Percentiles rank a stretch among this genome's conserved stretches.
Evolutionary conservation across 495 filamentous ascomycete genomes (phyloP).

Genomic region (Neurospora sp.): DNA sequence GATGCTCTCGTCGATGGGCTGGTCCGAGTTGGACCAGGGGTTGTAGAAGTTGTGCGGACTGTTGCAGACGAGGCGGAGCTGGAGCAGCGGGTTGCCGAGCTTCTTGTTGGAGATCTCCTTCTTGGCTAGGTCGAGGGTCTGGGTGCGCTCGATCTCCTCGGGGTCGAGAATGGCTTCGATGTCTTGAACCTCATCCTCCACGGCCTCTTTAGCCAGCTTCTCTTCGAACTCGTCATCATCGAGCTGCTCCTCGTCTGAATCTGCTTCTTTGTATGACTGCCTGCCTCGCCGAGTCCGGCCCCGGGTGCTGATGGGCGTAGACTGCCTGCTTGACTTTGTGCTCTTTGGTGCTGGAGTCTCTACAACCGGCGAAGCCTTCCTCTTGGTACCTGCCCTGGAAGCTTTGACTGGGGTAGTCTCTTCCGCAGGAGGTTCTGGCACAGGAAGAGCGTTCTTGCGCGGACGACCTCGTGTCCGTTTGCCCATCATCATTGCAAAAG

Average conservation of each 20-base stretch:
- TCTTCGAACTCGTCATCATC: conserved; percentile 66
- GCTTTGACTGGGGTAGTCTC: conserved; percentile 6
- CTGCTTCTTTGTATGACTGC: conserved; percentile 38
- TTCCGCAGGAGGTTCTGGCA: not conserved
- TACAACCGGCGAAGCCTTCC: conserved; percentile 19
- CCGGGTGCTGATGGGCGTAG: conserved; percentile 53
- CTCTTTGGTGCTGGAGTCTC: conserved; percentile 45
- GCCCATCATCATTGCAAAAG: conserved; percentile 39
- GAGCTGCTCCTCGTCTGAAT: conserved; percentile 59
- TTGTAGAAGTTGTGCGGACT: conserved; percentile 94
- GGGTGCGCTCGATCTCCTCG: conserved; percentile 57
- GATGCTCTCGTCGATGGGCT: conserved; percentile 61
- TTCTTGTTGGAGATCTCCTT: conserved; percentile 81
- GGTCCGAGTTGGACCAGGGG: conserved; percentile 56
- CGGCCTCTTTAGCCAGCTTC: conserved; percentile 50
- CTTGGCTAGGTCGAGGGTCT: conserved; percentile 72
- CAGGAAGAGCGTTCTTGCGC: conserved; percentile 4
- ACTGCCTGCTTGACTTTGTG: conserved; percentile 56
- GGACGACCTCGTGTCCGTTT: conserved; percentile 20
- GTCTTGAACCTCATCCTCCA: conserved; percentile 44
- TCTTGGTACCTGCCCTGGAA: conserved; percentile 28
- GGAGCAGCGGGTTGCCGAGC: conserved; percentile 87
- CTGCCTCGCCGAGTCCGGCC: conserved; percentile 27
- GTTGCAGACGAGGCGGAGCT: conserved; percentile 87
- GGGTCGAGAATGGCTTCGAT: conserved; percentile 29